Base-by-base conservation (phyloP, 1,284 basidiomycete genomes). In the Hypsizygus ulmarius region DNA sequence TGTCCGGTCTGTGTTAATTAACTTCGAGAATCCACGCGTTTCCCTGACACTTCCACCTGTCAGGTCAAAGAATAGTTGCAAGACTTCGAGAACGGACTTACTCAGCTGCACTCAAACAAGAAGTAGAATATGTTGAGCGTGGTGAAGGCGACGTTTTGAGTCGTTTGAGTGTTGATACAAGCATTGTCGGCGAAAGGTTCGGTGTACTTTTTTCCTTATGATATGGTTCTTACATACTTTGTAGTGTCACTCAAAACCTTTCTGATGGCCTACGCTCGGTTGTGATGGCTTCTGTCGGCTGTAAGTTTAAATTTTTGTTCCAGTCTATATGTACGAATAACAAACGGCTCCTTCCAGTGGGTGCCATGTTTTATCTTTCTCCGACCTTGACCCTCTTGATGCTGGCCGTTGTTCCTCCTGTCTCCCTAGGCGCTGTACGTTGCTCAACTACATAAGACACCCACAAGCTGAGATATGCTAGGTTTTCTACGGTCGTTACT, bases 361-460 rank as follows among this genome's bases (percentile, higher is more conserved):
- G 90, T 34, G 92, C 94, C 47, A 99, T 99, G 96, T 87, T 98
- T 59, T 95, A 89, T 70, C 83, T 98, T 53, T 97, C 94, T 1
- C 88, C 92, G 0, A 87, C 87, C 47, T 72, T 99, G 49, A 97
- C 96, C 0, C 65, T 91, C 40, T 76, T 98, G 51, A 98, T 98
- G 96, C 79, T 98, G 52, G 82, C 85, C 15, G 84, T 97, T 43
- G 94, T 99, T 0, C 97, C 96, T 4, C 96, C 96, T 0, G 87
- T 98, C 7, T 96, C 94, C 5, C 78, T 99, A 49, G 95, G 93
- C 54, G 95, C 94, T 38, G 95, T 92, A 60, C 48, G 86, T 70
- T 21, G 18, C 33, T 18, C 44, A 11, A 14, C 29, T 27, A 19
- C 19, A 6, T 10, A 18, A 7, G 37, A 10, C 3, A 12, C 36